Base-by-base conservation (phyloP, 164 flowering plant genomes). In the Macadamia tetraphylla region DNA sequence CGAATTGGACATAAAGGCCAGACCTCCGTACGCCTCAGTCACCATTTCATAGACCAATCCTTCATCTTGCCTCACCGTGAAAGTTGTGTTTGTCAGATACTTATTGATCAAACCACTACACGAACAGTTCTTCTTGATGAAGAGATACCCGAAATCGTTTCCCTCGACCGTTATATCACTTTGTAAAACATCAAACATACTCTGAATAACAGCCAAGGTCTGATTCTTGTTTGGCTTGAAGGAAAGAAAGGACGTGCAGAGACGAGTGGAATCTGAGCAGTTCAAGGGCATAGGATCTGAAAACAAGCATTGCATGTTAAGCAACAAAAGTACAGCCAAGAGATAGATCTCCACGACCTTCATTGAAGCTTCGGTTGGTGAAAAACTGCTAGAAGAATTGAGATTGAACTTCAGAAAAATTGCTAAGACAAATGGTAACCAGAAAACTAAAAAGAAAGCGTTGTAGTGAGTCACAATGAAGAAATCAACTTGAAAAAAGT, bases 141-240 rank as follows among this genome's bases (percentile, higher is more conserved):
- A 91, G 1, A 86, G 52, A 69, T 84, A 84, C 31, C 71, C 80
- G 30, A 65, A 68, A 23, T 60, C 77, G 56, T 69, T 71, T 11
- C 77, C 84, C 61, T 89, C 97, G 4, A 76, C 73, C 1, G 84
- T 83, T 14, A 91, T 48, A 69, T 91, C 96, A 4, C 65, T 53
- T 0, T 84, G 83, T 18, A 85, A 72, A 1, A 88, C 97, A 69
- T 93, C 98, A 68, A 88, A 93, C 97, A 93, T 93, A 83, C 86
- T 81, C 74, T 81, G 87, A 56, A 93, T 74, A 13, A 84, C 63
- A 0, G 86, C 58, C 0, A 89, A 78, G 43, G 92, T 78, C 59
- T 83, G 84, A 64, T 81, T 70, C 23, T 70, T 73, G 17, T 66
- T 53, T 14, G 89, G 85, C 53, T 82, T 83, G 79, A 84, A 86